Conservation (phyloP, 1,284 basidiomycete species). For the Apiotrichum montevideense region DNA sequence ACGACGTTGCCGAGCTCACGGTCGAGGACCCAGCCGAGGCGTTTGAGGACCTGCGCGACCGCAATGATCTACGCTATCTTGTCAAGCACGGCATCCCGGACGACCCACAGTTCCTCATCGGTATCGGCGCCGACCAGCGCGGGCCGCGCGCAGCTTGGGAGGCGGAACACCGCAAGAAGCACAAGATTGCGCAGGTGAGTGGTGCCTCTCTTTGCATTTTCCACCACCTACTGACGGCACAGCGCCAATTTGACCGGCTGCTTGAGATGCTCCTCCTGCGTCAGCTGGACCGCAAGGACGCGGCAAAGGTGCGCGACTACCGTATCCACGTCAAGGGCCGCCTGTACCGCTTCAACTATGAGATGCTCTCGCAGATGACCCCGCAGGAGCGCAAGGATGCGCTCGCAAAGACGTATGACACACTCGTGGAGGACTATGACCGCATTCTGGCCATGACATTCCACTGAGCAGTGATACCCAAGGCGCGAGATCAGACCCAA, state of each 20-base stretch:
- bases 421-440: constrained; percentile 76
- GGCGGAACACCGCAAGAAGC: constrained; percentile 67
- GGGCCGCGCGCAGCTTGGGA: constrained; percentile 55
- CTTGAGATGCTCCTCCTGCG: constrained; percentile 84
- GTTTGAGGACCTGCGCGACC: constrained; percentile 71
- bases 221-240: constrained; percentile 1
- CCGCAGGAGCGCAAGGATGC: constrained; percentile 79
- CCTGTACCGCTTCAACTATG: constrained; percentile 89
- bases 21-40: constrained; percentile 92
- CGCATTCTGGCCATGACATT: constrained; percentile 60
- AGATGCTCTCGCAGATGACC: constrained; percentile 77
- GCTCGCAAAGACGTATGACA: constrained; percentile 87
- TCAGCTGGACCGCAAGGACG: constrained; percentile 62
- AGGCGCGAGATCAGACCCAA: too few species aligned
- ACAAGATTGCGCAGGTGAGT: constrained; percentile 82
- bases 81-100: constrained; percentile 31
- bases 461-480: constrained; percentile 8
- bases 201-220: neutral
- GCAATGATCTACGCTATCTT: constrained; percentile 79
- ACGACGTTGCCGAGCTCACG: constrained; percentile 77
- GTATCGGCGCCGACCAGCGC: constrained; percentile 29
- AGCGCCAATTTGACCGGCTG: constrained; percentile 89
- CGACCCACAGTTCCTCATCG: constrained; percentile 31
- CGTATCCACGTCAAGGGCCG: constrained; percentile 84
- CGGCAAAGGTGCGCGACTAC: constrained; percentile 58